Conservation (phyloP, 768 basidiomycete genomes). For the Gloeostereum incarnatum region DNA sequence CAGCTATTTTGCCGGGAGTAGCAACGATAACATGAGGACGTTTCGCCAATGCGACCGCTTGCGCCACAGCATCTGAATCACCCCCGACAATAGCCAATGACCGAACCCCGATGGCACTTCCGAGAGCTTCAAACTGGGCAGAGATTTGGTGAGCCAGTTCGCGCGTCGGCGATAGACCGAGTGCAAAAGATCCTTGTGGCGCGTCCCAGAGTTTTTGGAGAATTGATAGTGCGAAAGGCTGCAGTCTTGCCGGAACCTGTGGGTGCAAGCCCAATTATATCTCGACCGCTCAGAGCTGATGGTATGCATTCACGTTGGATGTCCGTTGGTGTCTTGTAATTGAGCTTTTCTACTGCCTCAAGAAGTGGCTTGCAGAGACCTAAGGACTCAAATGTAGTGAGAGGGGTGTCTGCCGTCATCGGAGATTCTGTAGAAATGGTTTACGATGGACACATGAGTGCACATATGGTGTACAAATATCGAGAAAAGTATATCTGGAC, state of each 20-base stretch:
- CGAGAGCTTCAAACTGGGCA: conserved; percentile 91
- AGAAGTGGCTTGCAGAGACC: too few species aligned
- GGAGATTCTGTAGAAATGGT: too few species aligned
- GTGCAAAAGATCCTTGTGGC: conserved; percentile 87
- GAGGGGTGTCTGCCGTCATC: too few species aligned
- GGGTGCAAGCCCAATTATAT: conserved; percentile 97
- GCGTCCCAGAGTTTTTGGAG: conserved; percentile 95
- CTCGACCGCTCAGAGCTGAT: conserved; percentile 80
- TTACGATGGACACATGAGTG: too few species aligned
- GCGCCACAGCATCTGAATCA: conserved; percentile 74
- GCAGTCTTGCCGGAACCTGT: conserved; percentile 98
- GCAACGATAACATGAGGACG: conserved; percentile 92
- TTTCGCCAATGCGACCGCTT: conserved; percentile 88
- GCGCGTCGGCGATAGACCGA: conserved; percentile 93
- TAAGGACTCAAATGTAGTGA: too few species aligned
- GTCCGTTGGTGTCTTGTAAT: conserved; percentile 80
- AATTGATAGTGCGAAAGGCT: conserved; percentile 92
- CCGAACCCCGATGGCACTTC: conserved; percentile 87
- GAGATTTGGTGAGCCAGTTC: conserved; percentile 97
- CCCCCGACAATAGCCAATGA: conserved; percentile 93
- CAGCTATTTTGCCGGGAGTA: conserved; percentile 88
- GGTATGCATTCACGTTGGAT: conserved; percentile 86
- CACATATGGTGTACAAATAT: too few species aligned
- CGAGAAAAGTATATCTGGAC: too few species aligned
- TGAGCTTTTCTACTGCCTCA: too few species aligned